Conservation (phyloP, 345 rosid species). For the Populus euphratica region DNA sequence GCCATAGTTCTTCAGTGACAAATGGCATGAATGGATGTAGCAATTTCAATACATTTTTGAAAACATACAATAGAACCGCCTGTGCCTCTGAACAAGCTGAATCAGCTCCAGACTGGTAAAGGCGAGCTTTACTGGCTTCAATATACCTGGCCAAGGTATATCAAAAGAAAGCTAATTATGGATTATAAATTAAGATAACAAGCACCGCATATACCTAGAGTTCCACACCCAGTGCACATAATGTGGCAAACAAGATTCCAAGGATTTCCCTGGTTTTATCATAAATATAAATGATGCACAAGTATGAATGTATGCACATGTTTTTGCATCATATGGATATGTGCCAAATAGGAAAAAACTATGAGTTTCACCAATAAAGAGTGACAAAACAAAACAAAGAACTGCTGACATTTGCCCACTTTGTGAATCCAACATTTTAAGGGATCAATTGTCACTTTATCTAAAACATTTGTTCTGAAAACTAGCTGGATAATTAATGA, state of each 20-base stretch:
- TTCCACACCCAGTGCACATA: background rate
- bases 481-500: background rate
- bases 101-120: slow-evolving; percentile 53
- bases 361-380: background rate
- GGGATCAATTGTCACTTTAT: background rate
- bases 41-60: slow-evolving; percentile 76
- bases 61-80: slow-evolving; percentile 81
- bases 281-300: background rate
- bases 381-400: background rate
- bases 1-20: slow-evolving; percentile 96
- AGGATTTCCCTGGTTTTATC: no score
- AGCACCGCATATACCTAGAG: background rate
- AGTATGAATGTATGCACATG: no score
- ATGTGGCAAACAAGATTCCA: no score
- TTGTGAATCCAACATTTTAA: background rate
- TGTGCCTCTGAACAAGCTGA: slow-evolving; percentile 58
- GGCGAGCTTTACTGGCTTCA: slow-evolving; percentile 92
- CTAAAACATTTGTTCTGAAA: background rate
- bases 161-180: background rate
- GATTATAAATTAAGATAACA: background rate
- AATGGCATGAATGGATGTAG: slow-evolving; percentile 98
- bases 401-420: background rate
- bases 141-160: slow-evolving; percentile 59
- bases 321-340: no score
- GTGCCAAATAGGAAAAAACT: background rate